Evolutionary conservation across 257 asterid genomes (phyloP).

Genomic region (Coffea canephora): DNA sequence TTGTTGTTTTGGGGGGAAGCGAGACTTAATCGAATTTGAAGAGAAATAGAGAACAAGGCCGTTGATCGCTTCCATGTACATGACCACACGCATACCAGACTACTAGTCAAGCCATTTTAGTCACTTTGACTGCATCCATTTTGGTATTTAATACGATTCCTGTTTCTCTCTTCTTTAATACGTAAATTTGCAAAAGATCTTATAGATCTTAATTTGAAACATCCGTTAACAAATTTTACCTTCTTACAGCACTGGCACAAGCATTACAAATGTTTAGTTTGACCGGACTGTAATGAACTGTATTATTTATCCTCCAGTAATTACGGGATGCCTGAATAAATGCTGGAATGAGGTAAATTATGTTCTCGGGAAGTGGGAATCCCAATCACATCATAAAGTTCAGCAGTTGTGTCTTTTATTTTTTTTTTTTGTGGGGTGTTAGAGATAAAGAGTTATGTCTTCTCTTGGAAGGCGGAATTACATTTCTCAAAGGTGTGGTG

Average conservation of each 20-base stretch:
- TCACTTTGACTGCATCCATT: neutral
- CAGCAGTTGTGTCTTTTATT: too few relatives aligned
- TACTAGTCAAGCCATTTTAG: neutral
- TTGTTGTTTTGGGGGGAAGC: too few relatives aligned
- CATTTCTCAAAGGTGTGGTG: slow-evolving; percentile 8
- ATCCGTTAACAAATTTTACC: too few relatives aligned
- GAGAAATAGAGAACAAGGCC: too few relatives aligned
- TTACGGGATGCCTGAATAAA: neutral
- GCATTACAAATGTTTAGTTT: neutral
- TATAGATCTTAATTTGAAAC: neutral
- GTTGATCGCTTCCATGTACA: too few relatives aligned
- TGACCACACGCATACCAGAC: neutral
- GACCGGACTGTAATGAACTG: too few relatives aligned
- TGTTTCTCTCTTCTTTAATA: too few relatives aligned
- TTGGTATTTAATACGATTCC: too few relatives aligned
- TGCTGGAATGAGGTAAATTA: neutral
- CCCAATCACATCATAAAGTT: neutral
- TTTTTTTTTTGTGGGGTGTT: too few relatives aligned
- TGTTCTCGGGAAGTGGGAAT: slow-evolving; percentile 17
- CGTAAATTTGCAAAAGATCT: neutral
- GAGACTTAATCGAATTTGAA: too few relatives aligned
- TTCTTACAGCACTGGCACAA: too few relatives aligned
- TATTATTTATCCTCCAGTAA: neutral
- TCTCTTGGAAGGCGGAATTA: slow-evolving; percentile 21
- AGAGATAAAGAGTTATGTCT: neutral